Evolutionary conservation across 2,329 filamentous ascomycete species (phyloP), one percentile per base, ranked within the genome.

Genomic region (Aspergillus fumigatus): DNA sequence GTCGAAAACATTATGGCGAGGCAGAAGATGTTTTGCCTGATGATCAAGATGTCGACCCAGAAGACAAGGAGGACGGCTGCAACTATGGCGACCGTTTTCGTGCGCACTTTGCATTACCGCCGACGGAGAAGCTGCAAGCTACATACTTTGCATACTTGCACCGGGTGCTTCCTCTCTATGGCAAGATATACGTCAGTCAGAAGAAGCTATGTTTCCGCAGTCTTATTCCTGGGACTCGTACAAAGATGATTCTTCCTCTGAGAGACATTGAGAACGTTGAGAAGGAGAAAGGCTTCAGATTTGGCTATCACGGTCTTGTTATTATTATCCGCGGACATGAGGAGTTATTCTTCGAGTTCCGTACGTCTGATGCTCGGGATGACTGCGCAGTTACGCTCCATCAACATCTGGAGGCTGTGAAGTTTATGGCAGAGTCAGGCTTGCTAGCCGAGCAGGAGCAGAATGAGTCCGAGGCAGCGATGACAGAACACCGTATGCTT

Each of bases 341-440:
- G 71, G 94, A 97, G 73, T 77, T 99, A 0, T 97, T 97, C 73
- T 97, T 99, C 67, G 93, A 99, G 71, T 97, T 97, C 68, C 83
- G 84, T 52, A 83, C 87, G 50, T 79, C 83, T 1, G 92, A 92
- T 35, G 81, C 87, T 56, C 86, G 94, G 54, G 93, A 99, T 67
- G 93, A 97, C 71, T 97, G 92, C 68, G 85, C 88, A 2, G 84
- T 96, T 29, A 95, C 89, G 4, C 74, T 97, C 19, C 80, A 95
- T 41, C 88, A 88, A 56, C 85, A 84, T 53, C 77, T 97, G 1
- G 91, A 96, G 64, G 85, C 85, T 4, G 82, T 84, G 4, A 85
- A 85, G 40, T 89, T 85, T 55, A 78, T 94, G 47, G 80, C 85
- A 56, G 89, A 92, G 60, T 88, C 89, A 0, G 84, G 84, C 4